These are phyloP conservation scores for Pisolithus sp. DNA, from an alignment of 768 basidiomycete species.

Conservation along the genomic window DNA sequence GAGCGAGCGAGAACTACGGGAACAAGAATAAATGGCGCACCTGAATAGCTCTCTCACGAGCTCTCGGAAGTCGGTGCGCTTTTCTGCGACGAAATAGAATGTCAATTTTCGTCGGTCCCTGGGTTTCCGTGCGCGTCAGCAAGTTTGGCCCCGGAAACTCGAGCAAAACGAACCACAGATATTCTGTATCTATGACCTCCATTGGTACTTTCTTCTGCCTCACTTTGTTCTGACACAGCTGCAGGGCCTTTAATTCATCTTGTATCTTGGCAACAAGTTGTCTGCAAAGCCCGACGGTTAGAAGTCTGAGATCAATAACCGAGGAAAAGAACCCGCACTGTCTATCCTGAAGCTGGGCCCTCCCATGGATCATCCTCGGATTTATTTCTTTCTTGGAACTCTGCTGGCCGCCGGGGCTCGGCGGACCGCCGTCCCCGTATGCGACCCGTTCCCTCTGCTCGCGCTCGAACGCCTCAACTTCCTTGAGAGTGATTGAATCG, in stretches of 20 bases:
- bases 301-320: not conserved
- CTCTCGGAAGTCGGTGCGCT: slow-evolving; percentile 93
- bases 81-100: slow-evolving; percentile 96
- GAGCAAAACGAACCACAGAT: slow-evolving; percentile 70
- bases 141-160: not conserved
- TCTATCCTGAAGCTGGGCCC: slow-evolving; percentile 76
- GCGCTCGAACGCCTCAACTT: slow-evolving; percentile 88
- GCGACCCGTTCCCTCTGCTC: slow-evolving; percentile 59
- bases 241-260: slow-evolving; percentile 89
- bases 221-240: slow-evolving; percentile 88
- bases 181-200: slow-evolving; percentile 98
- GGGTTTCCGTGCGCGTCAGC: slow-evolving; percentile 1
- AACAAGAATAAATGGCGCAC: slow-evolving; percentile 28
- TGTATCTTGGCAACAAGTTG: slow-evolving; percentile 74
- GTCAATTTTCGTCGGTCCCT: slow-evolving; percentile 98
- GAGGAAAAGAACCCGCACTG: slow-evolving; percentile 42
- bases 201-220: slow-evolving; percentile 94
- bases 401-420: slow-evolving; percentile 41
- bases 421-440: slow-evolving; percentile 37
- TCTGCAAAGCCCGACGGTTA: slow-evolving; percentile 32
- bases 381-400: slow-evolving; percentile 76
- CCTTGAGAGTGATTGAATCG: slow-evolving; percentile 81
- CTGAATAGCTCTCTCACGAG: slow-evolving; percentile 92
- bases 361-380: slow-evolving; percentile 94
- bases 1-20: slow-evolving; percentile 5